Conservation (phyloP, 202 grass and related monocot species). For the Eragrostis tef region DNA sequence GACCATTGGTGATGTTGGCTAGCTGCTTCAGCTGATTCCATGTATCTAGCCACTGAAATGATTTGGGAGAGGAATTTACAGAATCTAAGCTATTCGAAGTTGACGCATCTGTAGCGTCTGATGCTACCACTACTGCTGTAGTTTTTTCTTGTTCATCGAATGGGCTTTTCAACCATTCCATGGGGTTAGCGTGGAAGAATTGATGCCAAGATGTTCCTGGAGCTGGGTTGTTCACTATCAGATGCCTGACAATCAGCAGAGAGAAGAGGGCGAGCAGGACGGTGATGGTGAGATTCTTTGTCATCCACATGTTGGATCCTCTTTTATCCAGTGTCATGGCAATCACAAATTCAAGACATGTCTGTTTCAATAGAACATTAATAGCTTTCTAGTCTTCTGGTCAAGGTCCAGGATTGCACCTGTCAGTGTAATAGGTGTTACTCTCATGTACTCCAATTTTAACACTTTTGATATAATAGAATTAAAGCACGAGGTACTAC, state of each 20-base stretch:
- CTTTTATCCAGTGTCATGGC: background rate
- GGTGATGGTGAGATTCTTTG: constrained; percentile 56
- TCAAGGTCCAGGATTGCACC: constrained; percentile 20
- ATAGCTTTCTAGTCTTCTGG: background rate
- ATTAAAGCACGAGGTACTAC: background rate
- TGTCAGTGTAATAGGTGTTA: constrained; percentile 29
- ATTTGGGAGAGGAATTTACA: constrained; percentile 49
- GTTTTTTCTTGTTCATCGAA: constrained; percentile 29
- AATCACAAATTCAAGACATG: background rate
- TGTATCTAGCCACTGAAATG: constrained; percentile 59
- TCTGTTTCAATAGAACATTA: constrained; percentile 11
- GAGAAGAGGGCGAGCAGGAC: constrained; percentile 56
- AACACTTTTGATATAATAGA: background rate
- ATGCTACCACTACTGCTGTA: constrained; percentile 21
- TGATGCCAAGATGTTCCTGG: constrained; percentile 51
- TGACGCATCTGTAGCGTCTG: constrained; percentile 26
- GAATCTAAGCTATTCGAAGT: constrained; percentile 38
- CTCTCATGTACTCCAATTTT: background rate
- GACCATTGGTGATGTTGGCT: constrained; percentile 49
- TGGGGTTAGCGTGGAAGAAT: constrained; percentile 52
- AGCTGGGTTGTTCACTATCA: constrained; percentile 53
- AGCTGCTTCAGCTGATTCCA: constrained; percentile 83
- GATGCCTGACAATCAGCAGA: constrained; percentile 61
- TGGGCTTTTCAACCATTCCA: constrained; percentile 56
- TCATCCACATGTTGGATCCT: constrained; percentile 51